A percentile compares a stretch with the other conserved stretches of the same genome.
Evolutionary conservation across 805 yeast species (phyloP).

Genomic region (Monosporozyma aquatica): DNA sequence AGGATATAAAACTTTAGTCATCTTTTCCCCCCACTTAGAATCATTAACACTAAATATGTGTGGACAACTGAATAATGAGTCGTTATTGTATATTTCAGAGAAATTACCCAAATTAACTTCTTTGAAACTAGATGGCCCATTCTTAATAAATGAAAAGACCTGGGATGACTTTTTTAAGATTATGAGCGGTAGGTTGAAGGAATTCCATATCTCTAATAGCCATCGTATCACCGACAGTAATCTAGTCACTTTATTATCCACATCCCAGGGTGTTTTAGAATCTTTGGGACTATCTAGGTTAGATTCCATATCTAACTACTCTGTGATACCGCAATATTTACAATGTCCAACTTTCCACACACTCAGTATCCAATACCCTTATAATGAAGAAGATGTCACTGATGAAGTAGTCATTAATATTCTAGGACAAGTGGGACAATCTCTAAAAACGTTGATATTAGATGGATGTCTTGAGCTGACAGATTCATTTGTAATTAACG

Average conservation of each 20-base stretch:
- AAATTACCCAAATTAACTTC: slow-evolving; percentile 48
- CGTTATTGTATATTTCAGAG: slow-evolving; percentile 50
- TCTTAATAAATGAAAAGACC: slow-evolving; percentile 60
- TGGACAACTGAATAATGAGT: slow-evolving; percentile 80
- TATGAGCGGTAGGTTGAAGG: slow-evolving; percentile 44
- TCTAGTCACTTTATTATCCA: slow-evolving; percentile 50
- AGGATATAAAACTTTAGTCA: slow-evolving; percentile 59
- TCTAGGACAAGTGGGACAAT: slow-evolving; percentile 52
- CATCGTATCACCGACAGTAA: slow-evolving; percentile 71
- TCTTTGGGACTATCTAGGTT: slow-evolving; percentile 55
- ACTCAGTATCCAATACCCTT: slow-evolving; percentile 63
- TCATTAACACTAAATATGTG: slow-evolving; percentile 75
- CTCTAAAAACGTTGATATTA: slow-evolving; percentile 47
- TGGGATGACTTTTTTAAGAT: slow-evolving; percentile 72
- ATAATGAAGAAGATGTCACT: slow-evolving; percentile 51
- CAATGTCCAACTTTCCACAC: slow-evolving; percentile 36
- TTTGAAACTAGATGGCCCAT: slow-evolving; percentile 79
- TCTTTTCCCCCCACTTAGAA: slow-evolving; percentile 68
- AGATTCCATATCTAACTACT: slow-evolving; percentile 63
- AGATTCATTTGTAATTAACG: slow-evolving; percentile 50
- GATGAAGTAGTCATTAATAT: slow-evolving; percentile 60
- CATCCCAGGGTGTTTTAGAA: slow-evolving; percentile 49
- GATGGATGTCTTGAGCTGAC: slow-evolving; percentile 71
- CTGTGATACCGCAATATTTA: slow-evolving; percentile 56
- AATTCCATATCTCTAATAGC: slow-evolving; percentile 66